Conservation (phyloP, 148 eudicot species). For the Mesembryanthemum crystallinum region DNA sequence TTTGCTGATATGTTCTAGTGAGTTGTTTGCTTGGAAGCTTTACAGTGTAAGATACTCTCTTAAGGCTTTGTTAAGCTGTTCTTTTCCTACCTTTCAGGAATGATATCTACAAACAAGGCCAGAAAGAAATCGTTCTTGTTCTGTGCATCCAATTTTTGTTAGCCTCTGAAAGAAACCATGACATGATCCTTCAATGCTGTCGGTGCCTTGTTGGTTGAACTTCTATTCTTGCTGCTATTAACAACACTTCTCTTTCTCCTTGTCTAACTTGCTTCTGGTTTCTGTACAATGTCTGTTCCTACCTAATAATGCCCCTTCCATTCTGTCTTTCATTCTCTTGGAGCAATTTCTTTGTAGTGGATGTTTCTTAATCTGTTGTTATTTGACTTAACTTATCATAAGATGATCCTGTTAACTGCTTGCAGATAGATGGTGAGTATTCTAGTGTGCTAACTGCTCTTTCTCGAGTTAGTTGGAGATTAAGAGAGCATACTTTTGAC, state of each 20-base stretch:
- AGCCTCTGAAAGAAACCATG: neutral
- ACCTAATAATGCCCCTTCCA: neutral
- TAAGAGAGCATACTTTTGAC: slow-evolving; percentile 38
- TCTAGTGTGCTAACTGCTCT: slow-evolving; percentile 48
- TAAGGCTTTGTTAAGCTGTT: neutral
- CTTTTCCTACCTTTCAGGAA: neutral
- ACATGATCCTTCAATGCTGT: neutral
- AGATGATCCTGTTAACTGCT: slow-evolving; percentile 11
- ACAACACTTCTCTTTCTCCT: neutral
- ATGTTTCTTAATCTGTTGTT: neutral
- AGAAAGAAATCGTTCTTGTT: neutral
- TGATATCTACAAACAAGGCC: neutral
- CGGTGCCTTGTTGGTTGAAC: neutral
- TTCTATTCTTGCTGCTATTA: neutral
- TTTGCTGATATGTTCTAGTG: neutral
- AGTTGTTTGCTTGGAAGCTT: neutral
- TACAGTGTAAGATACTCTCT: neutral
- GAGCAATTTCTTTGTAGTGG: neutral
- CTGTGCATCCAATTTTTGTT: neutral
- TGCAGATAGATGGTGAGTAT: slow-evolving; percentile 54
- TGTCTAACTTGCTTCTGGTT: neutral
- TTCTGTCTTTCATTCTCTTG: neutral
- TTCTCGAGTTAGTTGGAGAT: slow-evolving; percentile 42
- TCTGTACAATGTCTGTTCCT: neutral
- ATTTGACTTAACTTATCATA: neutral